Evolutionary conservation across 805 yeast genomes (phyloP).

Genomic region (Candida broadrunensis): DNA sequence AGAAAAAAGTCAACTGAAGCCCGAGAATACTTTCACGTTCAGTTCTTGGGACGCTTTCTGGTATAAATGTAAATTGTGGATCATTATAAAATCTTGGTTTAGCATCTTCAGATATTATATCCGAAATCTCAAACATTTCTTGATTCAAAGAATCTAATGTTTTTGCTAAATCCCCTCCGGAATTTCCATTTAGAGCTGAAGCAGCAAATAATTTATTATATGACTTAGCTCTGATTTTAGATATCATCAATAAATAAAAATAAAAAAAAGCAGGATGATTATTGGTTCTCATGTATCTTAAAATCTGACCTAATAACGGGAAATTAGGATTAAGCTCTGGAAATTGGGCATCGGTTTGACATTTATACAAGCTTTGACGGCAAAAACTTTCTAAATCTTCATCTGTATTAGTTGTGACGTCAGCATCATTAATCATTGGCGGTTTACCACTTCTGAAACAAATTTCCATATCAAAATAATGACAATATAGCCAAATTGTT

Average conservation of each 20-base stretch:
- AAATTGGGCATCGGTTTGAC: background rate
- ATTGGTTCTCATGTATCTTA: background rate
- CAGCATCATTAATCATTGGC: constrained; percentile 31
- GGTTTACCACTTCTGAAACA: constrained; percentile 40
- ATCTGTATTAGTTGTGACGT: constrained; percentile 25
- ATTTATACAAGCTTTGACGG: background rate
- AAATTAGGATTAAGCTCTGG: background rate
- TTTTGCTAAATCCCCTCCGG: constrained; percentile 13
- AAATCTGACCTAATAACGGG: background rate
- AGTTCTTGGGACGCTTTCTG: background rate
- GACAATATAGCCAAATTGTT: constrained; percentile 36
- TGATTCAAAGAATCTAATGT: constrained; percentile 24
- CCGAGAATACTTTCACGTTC: constrained; percentile 14
- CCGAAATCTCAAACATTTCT: constrained; percentile 24
- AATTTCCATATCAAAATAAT: constrained; percentile 34
- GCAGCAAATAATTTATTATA: constrained; percentile 33
- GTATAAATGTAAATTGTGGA: constrained; percentile 22
- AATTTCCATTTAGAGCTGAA: constrained; percentile 15
- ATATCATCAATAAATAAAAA: constrained; percentile 11
- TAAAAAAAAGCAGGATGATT: constrained; percentile 3
- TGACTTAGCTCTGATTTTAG: constrained; percentile 26
- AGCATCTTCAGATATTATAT: constrained; percentile 11
- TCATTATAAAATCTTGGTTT: constrained; percentile 33
- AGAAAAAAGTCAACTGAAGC: constrained; percentile 28
- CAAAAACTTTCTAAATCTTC: constrained; percentile 13